Evolutionary conservation across 177 flowering plant genomes (phyloP).

Genomic region (Vitis hybrid): DNA sequence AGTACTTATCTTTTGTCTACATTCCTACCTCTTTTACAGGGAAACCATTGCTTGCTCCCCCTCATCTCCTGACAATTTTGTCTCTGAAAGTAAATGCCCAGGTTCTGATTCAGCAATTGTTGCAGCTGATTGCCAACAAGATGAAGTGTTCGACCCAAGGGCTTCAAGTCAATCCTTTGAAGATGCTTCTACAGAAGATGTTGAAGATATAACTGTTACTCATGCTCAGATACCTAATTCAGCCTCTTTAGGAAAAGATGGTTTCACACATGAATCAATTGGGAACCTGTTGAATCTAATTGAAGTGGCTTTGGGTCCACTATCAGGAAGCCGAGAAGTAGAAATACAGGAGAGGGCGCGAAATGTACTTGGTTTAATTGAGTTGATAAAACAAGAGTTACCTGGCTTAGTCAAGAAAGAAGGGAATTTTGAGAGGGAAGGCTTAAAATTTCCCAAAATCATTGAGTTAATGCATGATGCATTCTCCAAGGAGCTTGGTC

Average conservation of each 20-base stretch:
- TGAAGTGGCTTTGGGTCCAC: constrained; percentile 61
- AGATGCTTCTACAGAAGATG: constrained; percentile 21
- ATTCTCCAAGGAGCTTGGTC: constrained; percentile 74
- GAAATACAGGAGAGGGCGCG: constrained; percentile 79
- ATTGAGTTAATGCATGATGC: constrained; percentile 45
- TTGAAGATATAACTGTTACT: constrained; percentile 10
- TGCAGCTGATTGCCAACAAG: constrained; percentile 22
- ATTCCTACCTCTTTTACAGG: constrained; percentile 38
- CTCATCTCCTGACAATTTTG: constrained; percentile 19
- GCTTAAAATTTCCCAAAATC: constrained; percentile 30
- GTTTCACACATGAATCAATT: constrained; percentile 47
- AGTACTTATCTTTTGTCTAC: constrained; percentile 58
- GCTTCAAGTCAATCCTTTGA: constrained; percentile 20
- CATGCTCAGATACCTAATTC: constrained; percentile 27
- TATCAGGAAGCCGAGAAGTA: constrained; percentile 61
- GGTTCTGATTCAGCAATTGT: constrained; percentile 24
- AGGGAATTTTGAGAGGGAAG: constrained; percentile 22
- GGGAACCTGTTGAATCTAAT: constrained; percentile 43
- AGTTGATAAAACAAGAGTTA: constrained; percentile 48
- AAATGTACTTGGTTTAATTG: constrained; percentile 67
- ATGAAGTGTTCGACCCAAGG: constrained; percentile 35
- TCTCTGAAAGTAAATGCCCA: constrained; percentile 13
- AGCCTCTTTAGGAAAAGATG: constrained; percentile 17
- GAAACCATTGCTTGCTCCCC: constrained; percentile 25
- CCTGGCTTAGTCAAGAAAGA: constrained; percentile 32